Percentiles rank a stretch among this genome's conserved stretches.
Conservation (phyloP, 108 stramenopile species). For the Nitzschia palea region DNA sequence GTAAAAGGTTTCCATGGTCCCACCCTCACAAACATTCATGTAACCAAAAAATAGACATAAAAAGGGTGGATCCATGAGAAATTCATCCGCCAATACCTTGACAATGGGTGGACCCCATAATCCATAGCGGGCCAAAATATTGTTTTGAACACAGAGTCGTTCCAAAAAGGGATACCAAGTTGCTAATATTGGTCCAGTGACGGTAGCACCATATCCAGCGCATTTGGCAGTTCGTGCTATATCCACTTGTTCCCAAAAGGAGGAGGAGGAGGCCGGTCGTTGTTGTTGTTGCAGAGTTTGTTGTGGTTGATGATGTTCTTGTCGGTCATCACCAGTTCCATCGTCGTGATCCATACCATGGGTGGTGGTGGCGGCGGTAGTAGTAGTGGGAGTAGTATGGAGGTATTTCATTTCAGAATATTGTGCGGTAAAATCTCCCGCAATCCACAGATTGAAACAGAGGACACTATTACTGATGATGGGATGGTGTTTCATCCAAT, state of each 20-base stretch:
- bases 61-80: slow-evolving; percentile 25
- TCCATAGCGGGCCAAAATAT: neutral
- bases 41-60: slow-evolving; percentile 23
- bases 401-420: slow-evolving; percentile 19
- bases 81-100: slow-evolving; percentile 29
- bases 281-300: neutral
- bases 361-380: too few species aligned
- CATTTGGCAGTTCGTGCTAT: slow-evolving; percentile 12
- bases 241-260: slow-evolving; percentile 7
- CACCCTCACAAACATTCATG: slow-evolving; percentile 30
- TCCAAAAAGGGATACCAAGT: slow-evolving; percentile 31
- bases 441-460: slow-evolving; percentile 24
- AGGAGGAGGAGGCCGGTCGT: neutral
- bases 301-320: neutral
- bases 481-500: slow-evolving; percentile 29
- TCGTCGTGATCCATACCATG: neutral
- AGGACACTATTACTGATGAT: slow-evolving; percentile 18
- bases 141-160: slow-evolving; percentile 1
- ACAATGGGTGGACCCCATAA: slow-evolving; percentile 16
- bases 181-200: slow-evolving; percentile 25
- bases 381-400: too few species aligned
- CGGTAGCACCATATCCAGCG: slow-evolving; percentile 24
- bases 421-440: slow-evolving; percentile 21
- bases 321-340: neutral
- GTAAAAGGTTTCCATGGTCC: neutral